These are phyloP conservation scores for Rostrohypoxylon terebratum DNA, from an alignment of 495 filamentous ascomycete species.

Conservation along the genomic window DNA sequence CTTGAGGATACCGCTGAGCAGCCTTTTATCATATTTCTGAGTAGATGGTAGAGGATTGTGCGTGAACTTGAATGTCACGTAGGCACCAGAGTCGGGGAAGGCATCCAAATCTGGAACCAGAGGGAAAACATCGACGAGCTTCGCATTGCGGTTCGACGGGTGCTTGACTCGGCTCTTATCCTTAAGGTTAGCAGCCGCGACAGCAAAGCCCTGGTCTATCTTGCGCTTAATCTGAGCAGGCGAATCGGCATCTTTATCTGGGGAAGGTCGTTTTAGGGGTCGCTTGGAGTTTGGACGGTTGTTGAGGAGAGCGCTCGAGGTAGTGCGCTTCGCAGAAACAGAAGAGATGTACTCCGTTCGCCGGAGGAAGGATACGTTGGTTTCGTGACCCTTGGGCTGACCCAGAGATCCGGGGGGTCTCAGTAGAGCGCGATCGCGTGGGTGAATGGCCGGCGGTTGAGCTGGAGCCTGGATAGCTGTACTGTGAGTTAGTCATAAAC, in stretches of 20 bases:
- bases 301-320: conserved; percentile 51
- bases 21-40: conserved; percentile 76
- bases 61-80: conserved; percentile 88
- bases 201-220: conserved; percentile 86
- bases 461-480: conserved; percentile 84
- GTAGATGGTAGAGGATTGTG: conserved; percentile 77
- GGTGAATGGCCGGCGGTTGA: conserved; percentile 75
- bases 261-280: conserved; percentile 54
- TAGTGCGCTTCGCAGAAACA: conserved; percentile 59
- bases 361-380: conserved; percentile 89
- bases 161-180: conserved; percentile 83
- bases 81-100: conserved; percentile 86
- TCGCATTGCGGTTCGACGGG: conserved; percentile 81
- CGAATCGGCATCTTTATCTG: conserved; percentile 71
- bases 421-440: conserved; percentile 83
- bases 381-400: conserved; percentile 73
- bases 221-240: conserved; percentile 84
- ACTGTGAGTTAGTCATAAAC: conserved; percentile 37
- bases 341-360: conserved; percentile 96
- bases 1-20: conserved; percentile 82
- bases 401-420: conserved; percentile 82
- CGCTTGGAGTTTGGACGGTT: conserved; percentile 48
- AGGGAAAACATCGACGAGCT: conserved; percentile 82
- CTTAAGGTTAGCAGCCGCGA: conserved; percentile 72
- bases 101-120: conserved; percentile 89